A percentile compares a stretch with the other conserved stretches of the same genome.
phyloP scores from a whole-genome alignment of 768 basidiomycete genomes.

The Agrocybe pediades region DNA sequence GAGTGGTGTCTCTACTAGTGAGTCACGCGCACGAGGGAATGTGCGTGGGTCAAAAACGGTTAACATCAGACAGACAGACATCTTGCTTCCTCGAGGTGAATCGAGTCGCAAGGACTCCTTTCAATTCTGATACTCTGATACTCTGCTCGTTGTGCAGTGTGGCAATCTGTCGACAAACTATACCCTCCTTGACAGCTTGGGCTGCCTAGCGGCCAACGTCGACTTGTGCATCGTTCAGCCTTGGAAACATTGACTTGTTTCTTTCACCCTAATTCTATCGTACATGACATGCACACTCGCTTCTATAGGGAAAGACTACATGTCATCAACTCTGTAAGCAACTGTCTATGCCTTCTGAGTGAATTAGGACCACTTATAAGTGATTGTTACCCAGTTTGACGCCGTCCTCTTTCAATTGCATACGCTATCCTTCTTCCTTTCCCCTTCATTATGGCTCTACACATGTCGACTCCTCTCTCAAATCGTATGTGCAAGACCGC shows the following conservation, averaged over 20 bases:
- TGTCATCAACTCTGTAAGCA: constrained; percentile 63
- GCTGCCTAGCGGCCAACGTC: background rate
- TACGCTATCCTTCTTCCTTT: constrained; percentile 75
- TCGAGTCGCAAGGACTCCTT: background rate
- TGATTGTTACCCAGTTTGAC: constrained; percentile 54
- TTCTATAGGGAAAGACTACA: constrained; percentile 71
- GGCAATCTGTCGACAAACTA: background rate
- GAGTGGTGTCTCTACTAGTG: no score
- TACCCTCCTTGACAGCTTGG: background rate
- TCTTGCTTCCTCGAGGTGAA: no score
- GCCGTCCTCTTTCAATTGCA: constrained; percentile 71
- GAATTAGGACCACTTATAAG: constrained; percentile 1
- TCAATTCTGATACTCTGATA: background rate
- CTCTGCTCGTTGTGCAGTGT: background rate
- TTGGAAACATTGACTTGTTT: background rate
- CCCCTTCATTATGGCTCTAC: constrained; percentile 63
- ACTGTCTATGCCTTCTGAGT: constrained; percentile 8
- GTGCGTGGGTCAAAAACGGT: no score
- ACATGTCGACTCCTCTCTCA: constrained; percentile 60
- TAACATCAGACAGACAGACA: no score
- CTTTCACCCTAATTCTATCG: background rate
- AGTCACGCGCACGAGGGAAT: no score
- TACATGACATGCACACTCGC: constrained; percentile 60
- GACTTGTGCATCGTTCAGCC: background rate
- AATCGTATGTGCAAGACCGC: constrained; percentile 65